These are phyloP conservation scores for Penicillium sp. DNA, from an alignment of 2,329 filamentous ascomycete species.

Conservation along the genomic window DNA sequence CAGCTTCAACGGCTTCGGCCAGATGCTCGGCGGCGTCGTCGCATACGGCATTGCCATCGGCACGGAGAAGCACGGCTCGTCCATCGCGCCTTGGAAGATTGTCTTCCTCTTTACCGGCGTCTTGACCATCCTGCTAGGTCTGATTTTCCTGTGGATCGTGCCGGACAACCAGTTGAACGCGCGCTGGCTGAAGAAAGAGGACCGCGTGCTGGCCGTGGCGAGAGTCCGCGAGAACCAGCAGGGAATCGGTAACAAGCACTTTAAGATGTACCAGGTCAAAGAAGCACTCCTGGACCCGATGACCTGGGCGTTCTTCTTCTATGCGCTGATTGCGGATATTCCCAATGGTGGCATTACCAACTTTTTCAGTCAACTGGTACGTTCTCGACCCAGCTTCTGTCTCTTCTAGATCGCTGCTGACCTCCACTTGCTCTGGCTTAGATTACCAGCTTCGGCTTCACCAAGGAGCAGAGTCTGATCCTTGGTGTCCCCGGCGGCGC, in stretches of 20 bases:
- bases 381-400: constrained; percentile 1
- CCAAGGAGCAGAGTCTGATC: constrained; percentile 62
- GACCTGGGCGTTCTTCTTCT: constrained; percentile 63
- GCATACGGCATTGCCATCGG: constrained; percentile 66
- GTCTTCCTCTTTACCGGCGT: constrained; percentile 58
- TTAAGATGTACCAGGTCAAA: constrained; percentile 66
- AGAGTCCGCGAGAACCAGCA: constrained; percentile 74
- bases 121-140: constrained; percentile 53
- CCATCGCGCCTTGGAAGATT: constrained; percentile 68
- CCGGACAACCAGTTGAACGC: constrained; percentile 65
- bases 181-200: constrained; percentile 64
- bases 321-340: constrained; percentile 59
- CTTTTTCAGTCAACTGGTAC: constrained; percentile 61
- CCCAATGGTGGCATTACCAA: constrained; percentile 62
- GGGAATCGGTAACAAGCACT: constrained; percentile 70
- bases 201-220: constrained; percentile 69
- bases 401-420: neutral
- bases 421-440: constrained; percentile 14
- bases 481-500: constrained; percentile 67
- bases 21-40: constrained; percentile 64
- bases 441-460: constrained; percentile 67
- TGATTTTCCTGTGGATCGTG: constrained; percentile 54
- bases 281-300: constrained; percentile 61
- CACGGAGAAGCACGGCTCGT: constrained; percentile 55
- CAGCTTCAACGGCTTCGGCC: constrained; percentile 65